Percentiles rank a stretch among this genome's conserved stretches.
phyloP scores from a whole-genome alignment of 441 rosid species.

The Raphanus hybrid region DNA sequence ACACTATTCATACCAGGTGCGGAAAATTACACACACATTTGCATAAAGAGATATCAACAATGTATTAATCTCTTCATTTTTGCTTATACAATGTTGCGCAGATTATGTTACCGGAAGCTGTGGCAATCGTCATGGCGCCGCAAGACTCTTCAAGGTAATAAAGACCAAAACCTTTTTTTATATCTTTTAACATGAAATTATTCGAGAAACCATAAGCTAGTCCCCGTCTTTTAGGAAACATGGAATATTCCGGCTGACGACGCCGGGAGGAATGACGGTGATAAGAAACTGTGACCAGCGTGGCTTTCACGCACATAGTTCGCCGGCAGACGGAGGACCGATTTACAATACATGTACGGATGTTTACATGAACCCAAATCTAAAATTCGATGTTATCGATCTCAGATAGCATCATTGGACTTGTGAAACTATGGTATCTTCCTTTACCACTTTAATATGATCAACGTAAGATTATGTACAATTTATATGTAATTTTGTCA shows the following conservation, averaged over 20 bases:
- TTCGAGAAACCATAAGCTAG: neutral
- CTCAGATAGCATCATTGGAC: slow-evolving; percentile 58
- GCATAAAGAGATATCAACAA: too few species aligned
- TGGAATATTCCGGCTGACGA: slow-evolving; percentile 89
- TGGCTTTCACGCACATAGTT: slow-evolving; percentile 86
- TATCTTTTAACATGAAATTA: neutral
- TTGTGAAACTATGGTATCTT: slow-evolving; percentile 1
- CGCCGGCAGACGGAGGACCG: slow-evolving; percentile 85
- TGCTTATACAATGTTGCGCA: slow-evolving; percentile 36
- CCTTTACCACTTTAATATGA: slow-evolving; percentile 16
- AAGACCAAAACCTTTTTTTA: neutral
- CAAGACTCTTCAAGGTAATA: slow-evolving; percentile 77
- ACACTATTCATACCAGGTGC: slow-evolving; percentile 96
- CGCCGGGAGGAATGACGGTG: slow-evolving; percentile 94
- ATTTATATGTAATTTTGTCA: neutral
- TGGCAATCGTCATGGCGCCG: slow-evolving; percentile 99
- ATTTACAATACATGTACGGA: slow-evolving; percentile 83
- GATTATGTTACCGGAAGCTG: slow-evolving; percentile 97
- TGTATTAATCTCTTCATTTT: neutral
- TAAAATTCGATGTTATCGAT: slow-evolving; percentile 83
- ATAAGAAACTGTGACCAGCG: slow-evolving; percentile 86
- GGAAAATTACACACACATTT: neutral
- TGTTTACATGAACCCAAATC: slow-evolving; percentile 84
- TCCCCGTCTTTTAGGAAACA: slow-evolving; percentile 55
- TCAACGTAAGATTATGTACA: slow-evolving; percentile 16